A percentile compares a stretch with the other conserved stretches of the same genome.
phyloP scores from a whole-genome alignment of 371 early-diverging fungal genomes.

The Dentiscutata heterogama region DNA sequence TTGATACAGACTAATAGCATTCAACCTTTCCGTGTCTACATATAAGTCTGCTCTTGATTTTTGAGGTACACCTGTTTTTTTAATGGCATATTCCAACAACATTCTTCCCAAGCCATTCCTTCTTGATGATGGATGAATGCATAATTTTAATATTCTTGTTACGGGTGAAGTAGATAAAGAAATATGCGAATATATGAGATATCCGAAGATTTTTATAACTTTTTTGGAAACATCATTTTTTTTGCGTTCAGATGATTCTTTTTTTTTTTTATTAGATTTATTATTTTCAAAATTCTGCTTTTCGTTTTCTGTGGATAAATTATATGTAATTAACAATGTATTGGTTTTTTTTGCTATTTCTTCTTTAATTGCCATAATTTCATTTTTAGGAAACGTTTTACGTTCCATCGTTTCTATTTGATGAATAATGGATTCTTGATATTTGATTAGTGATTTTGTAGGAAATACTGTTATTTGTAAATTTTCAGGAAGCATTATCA shows the following conservation, averaged over 20 bases:
- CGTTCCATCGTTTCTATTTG: conserved; percentile 38
- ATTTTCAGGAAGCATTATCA: conserved; percentile 48
- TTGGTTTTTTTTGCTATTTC: conserved; percentile 35
- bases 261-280: background rate
- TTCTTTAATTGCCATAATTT: conserved; percentile 31
- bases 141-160: conserved; percentile 37
- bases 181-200: conserved; percentile 35
- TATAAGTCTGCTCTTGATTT: conserved; percentile 33
- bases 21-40: conserved; percentile 16
- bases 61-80: conserved; percentile 25
- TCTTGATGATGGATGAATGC: background rate
- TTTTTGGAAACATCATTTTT: background rate
- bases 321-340: conserved; percentile 35
- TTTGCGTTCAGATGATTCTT: background rate
- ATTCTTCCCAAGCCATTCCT: conserved; percentile 26
- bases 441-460: conserved; percentile 4
- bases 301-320: background rate
- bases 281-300: background rate
- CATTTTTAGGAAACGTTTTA: conserved; percentile 43
- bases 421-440: conserved; percentile 21
- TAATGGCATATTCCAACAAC: conserved; percentile 1
- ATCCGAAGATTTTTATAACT: conserved; percentile 29
- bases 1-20: conserved; percentile 29
- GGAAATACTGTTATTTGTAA: conserved; percentile 41
- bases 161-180: conserved; percentile 1